Base-by-base conservation (phyloP, 2,329 filamentous ascomycete genomes). In the Lomentospora prolificans region DNA sequence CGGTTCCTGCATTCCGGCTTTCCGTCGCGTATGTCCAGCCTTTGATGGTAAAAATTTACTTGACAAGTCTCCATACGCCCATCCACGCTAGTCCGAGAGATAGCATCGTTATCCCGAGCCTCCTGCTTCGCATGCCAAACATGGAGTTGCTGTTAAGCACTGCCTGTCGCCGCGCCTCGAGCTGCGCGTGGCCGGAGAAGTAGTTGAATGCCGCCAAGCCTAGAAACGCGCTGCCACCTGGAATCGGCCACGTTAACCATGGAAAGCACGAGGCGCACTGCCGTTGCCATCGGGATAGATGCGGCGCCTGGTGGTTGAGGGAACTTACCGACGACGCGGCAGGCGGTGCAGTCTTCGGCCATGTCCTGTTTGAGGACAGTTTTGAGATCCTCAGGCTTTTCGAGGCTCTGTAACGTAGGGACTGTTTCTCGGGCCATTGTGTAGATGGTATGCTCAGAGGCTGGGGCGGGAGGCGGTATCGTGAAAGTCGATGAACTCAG, bases 181-280 rank as follows among this genome's bases (percentile, higher is more conserved):
- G 79, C 68, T 91, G 87, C 53, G 75, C 74, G 69, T 84, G 86
- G 57, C 89, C 89, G 3, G 86, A 87, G 59, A 83, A 75, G 70
- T 90, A 91, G 68, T 84, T 90, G 70, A 91, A 94, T 1, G 77
- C 83, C 3, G 84, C 88, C 14, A 92, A 80, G 1, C 86, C 86
- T 56, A 89, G 74, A 60, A 94, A 90, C 1, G 87, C 86, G 39
- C 83, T 78, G 64, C 86, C 85, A 48, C 88, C 88, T 91, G 62
- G 56, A 22, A 7, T 33, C 30, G 12, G 12, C 7, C 30, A 33
- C 12, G 12, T 33, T 33, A 33, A 12, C 30, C 12, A 33, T 6
- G 6, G 30, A n/a, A 33, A 7, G 30, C 30, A 33, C 30, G 30
- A 12, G 12, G 30, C 12, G 6, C 12, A 33, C 30, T 12, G 7